Conservation (phyloP, 164 flowering plant genomes). For the Annona cherimola region DNA sequence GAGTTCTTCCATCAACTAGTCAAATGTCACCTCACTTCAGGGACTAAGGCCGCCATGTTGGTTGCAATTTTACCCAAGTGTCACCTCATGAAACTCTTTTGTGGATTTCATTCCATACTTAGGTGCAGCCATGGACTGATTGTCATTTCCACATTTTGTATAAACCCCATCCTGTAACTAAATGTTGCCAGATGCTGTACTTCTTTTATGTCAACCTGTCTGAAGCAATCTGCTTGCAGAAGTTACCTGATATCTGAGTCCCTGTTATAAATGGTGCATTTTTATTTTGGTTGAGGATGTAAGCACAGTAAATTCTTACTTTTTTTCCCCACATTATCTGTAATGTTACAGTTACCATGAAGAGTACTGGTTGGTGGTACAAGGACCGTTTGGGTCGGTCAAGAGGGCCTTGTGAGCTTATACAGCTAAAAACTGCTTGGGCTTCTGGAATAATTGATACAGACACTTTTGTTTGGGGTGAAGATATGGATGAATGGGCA, state of each 20-base stretch:
- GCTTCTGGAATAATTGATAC: conserved; percentile 88
- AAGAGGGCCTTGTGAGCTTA: conserved; percentile 79
- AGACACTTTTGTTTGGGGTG: conserved; percentile 95
- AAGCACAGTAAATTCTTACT: not conserved
- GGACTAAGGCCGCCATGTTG: not conserved
- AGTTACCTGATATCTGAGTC: not conserved
- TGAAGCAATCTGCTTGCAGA: not conserved
- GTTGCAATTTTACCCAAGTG: not conserved
- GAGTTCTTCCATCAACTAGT: not conserved
- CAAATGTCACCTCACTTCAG: not conserved
- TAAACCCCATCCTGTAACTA: not conserved
- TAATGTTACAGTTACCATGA: conserved; percentile 67
- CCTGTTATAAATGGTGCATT: not conserved
- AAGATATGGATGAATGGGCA: conserved; percentile 98
- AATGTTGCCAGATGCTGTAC: not conserved
- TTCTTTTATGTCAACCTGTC: not conserved
- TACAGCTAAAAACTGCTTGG: conserved; percentile 87
- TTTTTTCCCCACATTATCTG: not conserved
- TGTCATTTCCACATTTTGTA: not conserved
- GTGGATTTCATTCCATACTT: too few relatives aligned
- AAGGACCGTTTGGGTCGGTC: conserved; percentile 94
- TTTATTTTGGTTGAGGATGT: too few relatives aligned
- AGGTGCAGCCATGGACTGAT: not conserved
- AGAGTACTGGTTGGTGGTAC: conserved; percentile 70
- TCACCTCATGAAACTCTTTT: not conserved